Conservation (phyloP, 2,329 filamentous ascomycete species). For the Saccharata proteae region DNA sequence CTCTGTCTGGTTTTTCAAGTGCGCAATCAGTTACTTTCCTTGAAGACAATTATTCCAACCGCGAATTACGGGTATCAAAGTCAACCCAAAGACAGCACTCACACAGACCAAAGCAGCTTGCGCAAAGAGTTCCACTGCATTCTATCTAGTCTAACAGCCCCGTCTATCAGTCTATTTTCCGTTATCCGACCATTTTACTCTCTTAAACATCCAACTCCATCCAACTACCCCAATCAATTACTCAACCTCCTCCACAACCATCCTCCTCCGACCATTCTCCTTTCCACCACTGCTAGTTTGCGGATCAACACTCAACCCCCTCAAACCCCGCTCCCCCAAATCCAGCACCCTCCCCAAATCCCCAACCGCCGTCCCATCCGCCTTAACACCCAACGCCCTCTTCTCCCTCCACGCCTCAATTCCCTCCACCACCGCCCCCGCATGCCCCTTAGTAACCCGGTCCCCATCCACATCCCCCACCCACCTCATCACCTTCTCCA, state of each 20-base stretch:
- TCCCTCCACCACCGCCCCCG: constrained; percentile 53
- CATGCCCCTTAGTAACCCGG: constrained; percentile 55
- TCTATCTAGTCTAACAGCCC: too few relatives aligned
- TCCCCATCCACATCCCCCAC: constrained; percentile 55
- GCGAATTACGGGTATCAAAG: too few relatives aligned
- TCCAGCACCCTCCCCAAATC: background rate
- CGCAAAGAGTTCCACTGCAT: too few relatives aligned
- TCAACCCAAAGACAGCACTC: too few relatives aligned
- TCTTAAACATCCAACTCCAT: too few relatives aligned
- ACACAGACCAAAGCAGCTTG: too few relatives aligned
- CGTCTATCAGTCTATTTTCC: too few relatives aligned
- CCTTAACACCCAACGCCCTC: constrained; percentile 31
- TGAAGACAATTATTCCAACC: too few relatives aligned
- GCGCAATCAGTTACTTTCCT: too few relatives aligned
- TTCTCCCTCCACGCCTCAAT: constrained; percentile 50
- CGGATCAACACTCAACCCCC: constrained; percentile 33
- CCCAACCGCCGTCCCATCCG: constrained; percentile 11
- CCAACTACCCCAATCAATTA: constrained; percentile 23
- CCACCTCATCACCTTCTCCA: constrained; percentile 51
- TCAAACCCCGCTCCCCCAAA: constrained; percentile 23
- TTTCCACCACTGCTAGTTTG: constrained; percentile 7
- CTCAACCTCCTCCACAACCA: constrained; percentile 47
- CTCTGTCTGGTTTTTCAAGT: too few relatives aligned
- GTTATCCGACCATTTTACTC: too few relatives aligned
- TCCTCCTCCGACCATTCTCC: constrained; percentile 26